A percentile compares a stretch with the other conserved stretches of the same genome.
Evolutionary conservation across 2,329 filamentous ascomycete species (phyloP).

Genomic region (Fusarium sp.): DNA sequence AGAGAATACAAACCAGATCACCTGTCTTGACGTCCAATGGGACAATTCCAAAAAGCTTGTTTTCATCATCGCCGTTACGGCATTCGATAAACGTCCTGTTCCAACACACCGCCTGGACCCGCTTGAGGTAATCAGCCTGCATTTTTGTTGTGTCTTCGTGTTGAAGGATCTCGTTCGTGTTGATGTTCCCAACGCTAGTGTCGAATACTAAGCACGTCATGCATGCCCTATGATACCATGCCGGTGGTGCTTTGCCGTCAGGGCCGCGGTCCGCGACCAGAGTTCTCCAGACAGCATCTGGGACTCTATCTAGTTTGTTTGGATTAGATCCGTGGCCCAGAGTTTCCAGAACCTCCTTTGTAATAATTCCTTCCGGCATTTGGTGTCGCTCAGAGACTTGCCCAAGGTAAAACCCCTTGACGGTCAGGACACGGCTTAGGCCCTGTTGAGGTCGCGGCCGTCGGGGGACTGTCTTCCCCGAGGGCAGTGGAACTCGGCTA

Average conservation of each 20-base stretch:
- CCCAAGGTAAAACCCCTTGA: not conserved
- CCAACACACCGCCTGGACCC: not conserved
- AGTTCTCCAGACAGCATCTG: not conserved
- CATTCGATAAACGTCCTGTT: not conserved
- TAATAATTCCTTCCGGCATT: not conserved
- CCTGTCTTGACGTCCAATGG: not conserved
- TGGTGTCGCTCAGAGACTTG: not conserved
- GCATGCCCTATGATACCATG: not conserved
- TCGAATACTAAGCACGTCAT: not conserved
- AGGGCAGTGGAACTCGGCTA: no score
- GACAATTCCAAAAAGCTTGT: not conserved
- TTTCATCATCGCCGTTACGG: not conserved
- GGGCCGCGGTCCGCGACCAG: not conserved
- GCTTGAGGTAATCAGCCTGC: not conserved
- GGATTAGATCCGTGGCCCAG: not conserved
- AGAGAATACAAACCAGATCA: not conserved
- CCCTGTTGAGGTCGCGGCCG: not conserved
- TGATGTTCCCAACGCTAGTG: rapidly evolving
- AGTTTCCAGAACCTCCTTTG: not conserved
- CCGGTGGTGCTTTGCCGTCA: not conserved
- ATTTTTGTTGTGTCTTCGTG: not conserved
- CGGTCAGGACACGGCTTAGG: not conserved
- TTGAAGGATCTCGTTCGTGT: not conserved
- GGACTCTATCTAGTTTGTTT: not conserved
- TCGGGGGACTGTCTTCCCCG: no score